Base-by-base conservation (phyloP, 2,329 filamentous ascomycete genomes). In the Xylaria sp. region DNA sequence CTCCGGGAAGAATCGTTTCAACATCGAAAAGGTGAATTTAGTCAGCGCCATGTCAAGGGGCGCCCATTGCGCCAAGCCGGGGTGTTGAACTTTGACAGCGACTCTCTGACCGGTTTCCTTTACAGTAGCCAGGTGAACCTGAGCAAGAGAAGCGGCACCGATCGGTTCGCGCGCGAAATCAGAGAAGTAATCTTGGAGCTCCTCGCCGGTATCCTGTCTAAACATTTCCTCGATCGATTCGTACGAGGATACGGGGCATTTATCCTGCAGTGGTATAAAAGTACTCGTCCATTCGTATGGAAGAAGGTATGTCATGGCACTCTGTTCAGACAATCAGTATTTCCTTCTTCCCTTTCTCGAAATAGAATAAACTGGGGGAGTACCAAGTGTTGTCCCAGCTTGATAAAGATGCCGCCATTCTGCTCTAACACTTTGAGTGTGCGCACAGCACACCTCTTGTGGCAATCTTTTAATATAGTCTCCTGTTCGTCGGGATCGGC, bases 361-460 rank as follows among this genome's bases (percentile, higher is more conserved):
- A 13, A 1, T 9, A 13, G 13, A 9, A 11, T 7, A 23, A 16
- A 9, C 6, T 8, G 53, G 49, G 5, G n/a, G 23, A 30, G 53
- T 79, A 87, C 86, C 75, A 99, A 75, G 76, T 99, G 94, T 70
- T 99, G 94, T 6, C 94, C 94, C 46, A 99, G 79, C 76, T 99
- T 99, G 73, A 99, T 97, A 69, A 97, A 99, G 64, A 99, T 96
- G 34, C 93, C 96, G 30, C 95, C 94, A 74, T 97, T 97, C 79
- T 90, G 91, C 80, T 99, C 94, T 65, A 97, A 78, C 1, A 95
- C 92, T 59, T 82, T 83, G 48, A 97, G 78, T 0, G 94, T 97
- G 63, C 94, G 85, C 69, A 91, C 83, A 35, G 94, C 94, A 76
- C 94, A 99, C 74, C 94, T 84, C 73, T 95, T 89, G 75, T 99